A percentile compares a stretch with the other conserved stretches of the same genome.
phyloP scores from a whole-genome alignment of 2,329 filamentous ascomycete species.

The Venturia carpophila region DNA sequence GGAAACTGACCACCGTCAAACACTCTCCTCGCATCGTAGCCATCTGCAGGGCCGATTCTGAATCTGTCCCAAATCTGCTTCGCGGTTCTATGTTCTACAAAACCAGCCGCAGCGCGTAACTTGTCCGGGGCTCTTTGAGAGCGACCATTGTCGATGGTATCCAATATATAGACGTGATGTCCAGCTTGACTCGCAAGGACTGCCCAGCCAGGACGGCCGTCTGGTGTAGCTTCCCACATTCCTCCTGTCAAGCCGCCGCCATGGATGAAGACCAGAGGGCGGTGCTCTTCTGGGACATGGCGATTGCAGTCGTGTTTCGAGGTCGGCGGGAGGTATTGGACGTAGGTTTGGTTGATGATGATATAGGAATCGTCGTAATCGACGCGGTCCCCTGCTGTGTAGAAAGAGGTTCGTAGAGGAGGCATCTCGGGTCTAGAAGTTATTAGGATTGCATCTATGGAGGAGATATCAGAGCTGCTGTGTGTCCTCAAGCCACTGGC shows the following conservation, averaged over 20 bases:
- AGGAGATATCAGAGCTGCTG: too few relatives aligned
- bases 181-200: slow-evolving; percentile 4
- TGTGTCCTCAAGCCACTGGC: neutral
- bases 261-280: slow-evolving; percentile 19
- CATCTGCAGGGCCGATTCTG: slow-evolving; percentile 15
- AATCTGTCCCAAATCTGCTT: slow-evolving; percentile 18
- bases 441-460: too few relatives aligned
- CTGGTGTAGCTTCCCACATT: slow-evolving; percentile 19
- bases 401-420: slow-evolving; percentile 17
- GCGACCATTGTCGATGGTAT: slow-evolving; percentile 16
- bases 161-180: slow-evolving; percentile 14
- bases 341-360: slow-evolving; percentile 19
- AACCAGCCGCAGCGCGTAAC: neutral
- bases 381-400: slow-evolving; percentile 16
- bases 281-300: neutral
- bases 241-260: slow-evolving; percentile 19
- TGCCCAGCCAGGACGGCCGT: slow-evolving; percentile 18
- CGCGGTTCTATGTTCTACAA: slow-evolving; percentile 16
- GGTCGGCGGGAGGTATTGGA: slow-evolving; percentile 18
- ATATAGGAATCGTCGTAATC: slow-evolving; percentile 18
- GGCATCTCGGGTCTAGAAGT: neutral
- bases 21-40: slow-evolving; percentile 3
- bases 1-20: slow-evolving; percentile 17
- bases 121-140: slow-evolving; percentile 15
- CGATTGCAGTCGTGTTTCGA: neutral